These are phyloP conservation scores for Chloris gayana DNA, from an alignment of 176 grass and related monocot genomes.

Conservation along the genomic window DNA sequence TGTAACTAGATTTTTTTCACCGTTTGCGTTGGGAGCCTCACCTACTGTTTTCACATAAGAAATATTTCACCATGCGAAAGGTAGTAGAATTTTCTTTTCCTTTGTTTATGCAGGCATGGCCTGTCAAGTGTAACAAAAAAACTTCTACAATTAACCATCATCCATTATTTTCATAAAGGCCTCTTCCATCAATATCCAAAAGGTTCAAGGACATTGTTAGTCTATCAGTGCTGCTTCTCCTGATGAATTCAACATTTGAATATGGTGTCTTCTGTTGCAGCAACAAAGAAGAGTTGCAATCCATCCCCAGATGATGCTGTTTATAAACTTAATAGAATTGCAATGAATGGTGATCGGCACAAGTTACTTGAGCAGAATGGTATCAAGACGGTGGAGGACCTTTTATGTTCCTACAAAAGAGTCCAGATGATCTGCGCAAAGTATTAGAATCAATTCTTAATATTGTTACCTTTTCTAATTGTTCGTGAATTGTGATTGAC, in stretches of 20 bases:
- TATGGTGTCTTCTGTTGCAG: neutral
- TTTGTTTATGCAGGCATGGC: too few species aligned
- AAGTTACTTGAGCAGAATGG: constrained; percentile 13
- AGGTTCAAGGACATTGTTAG: too few species aligned
- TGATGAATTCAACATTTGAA: neutral
- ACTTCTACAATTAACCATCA: neutral
- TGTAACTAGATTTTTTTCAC: too few species aligned
- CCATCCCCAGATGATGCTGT: constrained; percentile 39
- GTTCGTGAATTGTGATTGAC: too few species aligned
- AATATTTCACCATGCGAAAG: too few species aligned
- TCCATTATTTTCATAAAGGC: neutral
- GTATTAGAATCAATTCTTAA: constrained; percentile 9
- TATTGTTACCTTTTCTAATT: neutral
- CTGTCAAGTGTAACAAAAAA: neutral
- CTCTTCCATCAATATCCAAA: too few species aligned
- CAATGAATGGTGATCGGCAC: constrained; percentile 32
- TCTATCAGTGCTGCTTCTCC: neutral
- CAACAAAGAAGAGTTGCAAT: constrained; percentile 34
- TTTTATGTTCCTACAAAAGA: constrained; percentile 8
- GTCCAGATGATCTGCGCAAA: constrained; percentile 15
- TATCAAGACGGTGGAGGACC: constrained; percentile 22
- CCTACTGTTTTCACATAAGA: too few species aligned
- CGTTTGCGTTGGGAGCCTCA: too few species aligned
- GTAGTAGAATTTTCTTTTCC: neutral
- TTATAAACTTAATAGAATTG: constrained; percentile 34